Evolutionary conservation across 2,329 filamentous ascomycete species (phyloP).

Genomic region (Fusarium burgessii): DNA sequence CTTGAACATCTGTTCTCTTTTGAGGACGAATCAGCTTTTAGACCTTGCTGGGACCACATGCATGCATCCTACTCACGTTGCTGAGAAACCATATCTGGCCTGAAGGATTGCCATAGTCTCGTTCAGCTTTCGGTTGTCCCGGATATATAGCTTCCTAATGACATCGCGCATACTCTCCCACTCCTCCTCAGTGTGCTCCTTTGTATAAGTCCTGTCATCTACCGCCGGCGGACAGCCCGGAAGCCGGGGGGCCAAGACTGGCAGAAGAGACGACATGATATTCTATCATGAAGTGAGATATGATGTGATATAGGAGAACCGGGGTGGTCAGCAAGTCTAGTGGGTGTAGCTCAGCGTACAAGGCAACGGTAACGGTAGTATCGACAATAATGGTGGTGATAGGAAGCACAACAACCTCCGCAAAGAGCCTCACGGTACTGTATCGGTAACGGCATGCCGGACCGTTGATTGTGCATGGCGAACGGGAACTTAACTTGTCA

Average conservation of each 20-base stretch:
- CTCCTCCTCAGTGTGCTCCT: slow-evolving; percentile 53
- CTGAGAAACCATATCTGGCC: slow-evolving; percentile 51
- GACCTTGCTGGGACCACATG: not conserved
- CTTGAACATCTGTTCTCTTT: slow-evolving; percentile 56
- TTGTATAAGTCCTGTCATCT: slow-evolving; percentile 47
- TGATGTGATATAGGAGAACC: slow-evolving; percentile 3
- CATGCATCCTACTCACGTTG: slow-evolving; percentile 50
- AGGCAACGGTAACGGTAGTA: slow-evolving; percentile 14
- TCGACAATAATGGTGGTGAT: slow-evolving; percentile 24
- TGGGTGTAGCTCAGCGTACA: slow-evolving; percentile 17
- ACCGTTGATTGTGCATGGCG: slow-evolving; percentile 45
- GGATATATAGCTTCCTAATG: slow-evolving; percentile 52
- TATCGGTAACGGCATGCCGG: slow-evolving; percentile 43
- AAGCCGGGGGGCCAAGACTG: slow-evolving; percentile 51
- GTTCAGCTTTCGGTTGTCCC: slow-evolving; percentile 52
- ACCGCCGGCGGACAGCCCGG: slow-evolving; percentile 44
- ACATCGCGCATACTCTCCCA: slow-evolving; percentile 51
- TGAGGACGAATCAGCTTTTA: slow-evolving; percentile 25
- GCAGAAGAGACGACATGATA: slow-evolving; percentile 47
- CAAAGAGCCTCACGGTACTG: slow-evolving; percentile 33
- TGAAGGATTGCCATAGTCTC: slow-evolving; percentile 54
- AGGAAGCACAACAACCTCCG: slow-evolving; percentile 20
- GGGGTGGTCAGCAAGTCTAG: slow-evolving; percentile 1
- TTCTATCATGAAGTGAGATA: slow-evolving; percentile 28
- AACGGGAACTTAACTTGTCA: slow-evolving; percentile 42